Conservation (phyloP, 164 flowering plant species). For the Kalanchoe fedtschenkoi region DNA sequence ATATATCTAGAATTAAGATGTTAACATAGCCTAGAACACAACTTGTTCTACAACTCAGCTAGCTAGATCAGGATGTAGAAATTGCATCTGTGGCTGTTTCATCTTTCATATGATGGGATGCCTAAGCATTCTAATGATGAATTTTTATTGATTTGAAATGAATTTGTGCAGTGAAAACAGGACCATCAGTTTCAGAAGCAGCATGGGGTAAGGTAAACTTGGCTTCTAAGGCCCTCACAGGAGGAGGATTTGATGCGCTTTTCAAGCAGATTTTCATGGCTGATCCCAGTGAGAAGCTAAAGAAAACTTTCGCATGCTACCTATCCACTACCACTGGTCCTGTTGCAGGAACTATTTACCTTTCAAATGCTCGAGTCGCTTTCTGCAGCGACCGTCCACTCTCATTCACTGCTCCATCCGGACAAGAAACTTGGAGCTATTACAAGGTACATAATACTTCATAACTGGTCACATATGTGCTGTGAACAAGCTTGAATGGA, state of each 20-base stretch:
- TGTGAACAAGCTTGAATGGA: no score
- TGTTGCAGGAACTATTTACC: constrained; percentile 58
- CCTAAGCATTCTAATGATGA: neutral
- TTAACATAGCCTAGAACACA: neutral
- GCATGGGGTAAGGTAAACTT: constrained; percentile 55
- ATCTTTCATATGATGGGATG: neutral
- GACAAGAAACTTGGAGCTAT: constrained; percentile 57
- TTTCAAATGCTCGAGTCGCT: constrained; percentile 37
- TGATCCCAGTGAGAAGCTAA: constrained; percentile 37
- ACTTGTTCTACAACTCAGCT: neutral
- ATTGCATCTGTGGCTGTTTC: neutral
- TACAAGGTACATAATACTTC: constrained; percentile 43
- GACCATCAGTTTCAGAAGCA: constrained; percentile 36
- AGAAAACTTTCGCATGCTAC: constrained; percentile 59
- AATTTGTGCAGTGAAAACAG: constrained; percentile 38
- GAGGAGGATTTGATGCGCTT: constrained; percentile 51
- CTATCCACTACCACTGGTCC: constrained; percentile 59
- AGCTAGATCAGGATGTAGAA: neutral
- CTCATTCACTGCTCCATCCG: constrained; percentile 51
- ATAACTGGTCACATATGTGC: neutral
- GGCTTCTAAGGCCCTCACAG: constrained; percentile 39
- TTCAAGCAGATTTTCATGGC: constrained; percentile 39
- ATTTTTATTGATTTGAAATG: neutral
- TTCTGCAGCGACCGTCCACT: constrained; percentile 64
- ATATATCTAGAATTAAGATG: neutral